These are phyloP conservation scores for Diaporthe citri DNA, from an alignment of 2,329 filamentous ascomycete species.

Conservation along the genomic window DNA sequence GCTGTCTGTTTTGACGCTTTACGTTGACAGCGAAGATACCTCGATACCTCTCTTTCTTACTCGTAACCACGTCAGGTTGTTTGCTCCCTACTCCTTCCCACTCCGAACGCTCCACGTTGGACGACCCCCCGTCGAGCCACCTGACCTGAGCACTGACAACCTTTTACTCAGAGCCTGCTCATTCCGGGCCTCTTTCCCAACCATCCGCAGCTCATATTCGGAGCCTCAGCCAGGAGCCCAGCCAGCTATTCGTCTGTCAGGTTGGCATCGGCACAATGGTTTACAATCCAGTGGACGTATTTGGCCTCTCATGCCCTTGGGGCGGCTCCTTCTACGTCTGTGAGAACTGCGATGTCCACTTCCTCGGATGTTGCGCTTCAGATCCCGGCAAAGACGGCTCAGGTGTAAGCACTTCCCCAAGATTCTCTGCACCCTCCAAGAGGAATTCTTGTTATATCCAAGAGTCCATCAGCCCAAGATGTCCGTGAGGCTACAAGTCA, in stretches of 20 bases:
- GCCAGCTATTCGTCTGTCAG: background rate
- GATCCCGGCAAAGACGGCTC: conserved; percentile 50
- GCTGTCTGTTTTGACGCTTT: background rate
- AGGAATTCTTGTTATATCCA: too few species aligned
- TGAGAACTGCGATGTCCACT: conserved; percentile 46
- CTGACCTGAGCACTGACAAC: background rate
- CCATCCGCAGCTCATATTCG: background rate
- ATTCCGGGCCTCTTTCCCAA: background rate
- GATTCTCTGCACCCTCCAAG: background rate
- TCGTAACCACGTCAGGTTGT: background rate
- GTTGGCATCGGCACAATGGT: conserved; percentile 4
- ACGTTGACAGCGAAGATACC: background rate
- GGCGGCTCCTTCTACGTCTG: conserved; percentile 54
- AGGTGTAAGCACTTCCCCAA: conserved; percentile 41
- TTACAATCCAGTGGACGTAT: conserved; percentile 6
- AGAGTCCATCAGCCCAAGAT: background rate
- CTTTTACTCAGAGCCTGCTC: background rate
- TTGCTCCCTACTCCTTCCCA: conserved; percentile 3
- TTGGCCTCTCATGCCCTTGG: conserved; percentile 46
- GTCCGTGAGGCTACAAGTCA: background rate
- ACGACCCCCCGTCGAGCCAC: background rate
- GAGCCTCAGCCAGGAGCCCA: background rate
- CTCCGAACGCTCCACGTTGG: background rate
- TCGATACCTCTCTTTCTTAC: background rate
- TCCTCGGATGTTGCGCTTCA: conserved; percentile 56